Conservation (phyloP, 257 asterid genomes). For the Penstemon davidsonii region DNA sequence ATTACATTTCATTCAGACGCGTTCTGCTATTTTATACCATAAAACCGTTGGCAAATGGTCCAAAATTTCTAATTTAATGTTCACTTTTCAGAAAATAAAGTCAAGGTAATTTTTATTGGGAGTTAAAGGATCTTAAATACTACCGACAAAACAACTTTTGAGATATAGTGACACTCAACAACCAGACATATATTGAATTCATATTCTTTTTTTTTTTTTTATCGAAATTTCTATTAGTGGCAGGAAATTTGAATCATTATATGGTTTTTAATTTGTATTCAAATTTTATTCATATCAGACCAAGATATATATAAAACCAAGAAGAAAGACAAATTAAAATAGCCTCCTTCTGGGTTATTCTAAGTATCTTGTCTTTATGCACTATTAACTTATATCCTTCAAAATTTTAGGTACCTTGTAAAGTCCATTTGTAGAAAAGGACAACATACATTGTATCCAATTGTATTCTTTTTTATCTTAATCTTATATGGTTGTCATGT, state of each 20-base stretch:
- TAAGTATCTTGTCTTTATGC: constrained; percentile 9
- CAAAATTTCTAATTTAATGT: background rate
- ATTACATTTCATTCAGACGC: background rate
- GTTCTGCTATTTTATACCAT: constrained; percentile 10
- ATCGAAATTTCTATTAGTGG: background rate
- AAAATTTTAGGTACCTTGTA: background rate
- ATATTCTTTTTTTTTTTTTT: background rate
- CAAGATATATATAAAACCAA: background rate
- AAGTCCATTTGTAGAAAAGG: background rate
- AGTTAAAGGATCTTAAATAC: background rate
- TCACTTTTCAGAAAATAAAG: background rate
- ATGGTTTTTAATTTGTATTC: no score
- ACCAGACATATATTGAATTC: background rate
- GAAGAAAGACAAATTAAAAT: background rate
- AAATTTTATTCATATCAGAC: constrained; percentile 5
- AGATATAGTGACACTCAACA: constrained; percentile 22
- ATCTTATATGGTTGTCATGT: no score
- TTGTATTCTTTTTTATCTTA: no score
- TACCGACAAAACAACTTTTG: constrained; percentile 19
- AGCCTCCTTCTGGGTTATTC: constrained; percentile 12
- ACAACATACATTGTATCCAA: background rate
- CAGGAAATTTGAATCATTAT: background rate
- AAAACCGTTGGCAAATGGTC: background rate
- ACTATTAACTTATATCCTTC: background rate
- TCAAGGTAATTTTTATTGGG: background rate